Conservation (phyloP, 495 filamentous ascomycete genomes). For the Aspergillus heteromorphus region DNA sequence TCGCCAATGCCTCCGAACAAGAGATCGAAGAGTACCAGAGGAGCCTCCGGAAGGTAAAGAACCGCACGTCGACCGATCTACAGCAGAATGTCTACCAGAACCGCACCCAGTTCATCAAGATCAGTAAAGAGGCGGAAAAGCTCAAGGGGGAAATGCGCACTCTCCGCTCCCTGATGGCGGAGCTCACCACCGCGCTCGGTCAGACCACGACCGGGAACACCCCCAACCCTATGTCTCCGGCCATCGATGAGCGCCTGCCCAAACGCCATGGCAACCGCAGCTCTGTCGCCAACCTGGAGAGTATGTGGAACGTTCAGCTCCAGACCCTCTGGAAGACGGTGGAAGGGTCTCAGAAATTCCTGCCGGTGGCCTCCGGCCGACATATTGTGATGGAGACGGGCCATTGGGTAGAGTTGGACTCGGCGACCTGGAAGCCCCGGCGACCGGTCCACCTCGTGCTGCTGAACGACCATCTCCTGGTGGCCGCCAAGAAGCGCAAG, state of each 20-base stretch:
- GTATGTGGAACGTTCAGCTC: slow-evolving; percentile 83
- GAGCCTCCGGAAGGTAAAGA: slow-evolving; percentile 70
- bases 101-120: slow-evolving; percentile 96
- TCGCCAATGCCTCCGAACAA: slow-evolving; percentile 89
- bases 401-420: slow-evolving; percentile 92
- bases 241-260: slow-evolving; percentile 42
- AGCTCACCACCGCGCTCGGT: slow-evolving; percentile 73
- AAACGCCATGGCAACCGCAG: slow-evolving; percentile 48
- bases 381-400: slow-evolving; percentile 88
- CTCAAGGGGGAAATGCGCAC: slow-evolving; percentile 94
- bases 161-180: slow-evolving; percentile 80
- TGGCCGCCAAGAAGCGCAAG: slow-evolving; percentile 88
- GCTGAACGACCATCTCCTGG: slow-evolving; percentile 88
- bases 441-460: slow-evolving; percentile 83
- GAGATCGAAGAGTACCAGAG: slow-evolving; percentile 82
- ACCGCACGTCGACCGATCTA: slow-evolving; percentile 77
- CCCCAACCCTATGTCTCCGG: slow-evolving; percentile 39
- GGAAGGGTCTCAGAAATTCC: slow-evolving; percentile 93
- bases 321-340: slow-evolving; percentile 86
- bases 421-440: slow-evolving; percentile 88
- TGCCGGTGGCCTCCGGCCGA: slow-evolving; percentile 83
- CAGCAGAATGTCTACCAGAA: slow-evolving; percentile 98
- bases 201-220: slow-evolving; percentile 53
- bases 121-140: slow-evolving; percentile 97
- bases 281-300: slow-evolving; percentile 86